Conservation (phyloP, 2,329 filamentous ascomycete species). For the Xylariaceae sp. region DNA sequence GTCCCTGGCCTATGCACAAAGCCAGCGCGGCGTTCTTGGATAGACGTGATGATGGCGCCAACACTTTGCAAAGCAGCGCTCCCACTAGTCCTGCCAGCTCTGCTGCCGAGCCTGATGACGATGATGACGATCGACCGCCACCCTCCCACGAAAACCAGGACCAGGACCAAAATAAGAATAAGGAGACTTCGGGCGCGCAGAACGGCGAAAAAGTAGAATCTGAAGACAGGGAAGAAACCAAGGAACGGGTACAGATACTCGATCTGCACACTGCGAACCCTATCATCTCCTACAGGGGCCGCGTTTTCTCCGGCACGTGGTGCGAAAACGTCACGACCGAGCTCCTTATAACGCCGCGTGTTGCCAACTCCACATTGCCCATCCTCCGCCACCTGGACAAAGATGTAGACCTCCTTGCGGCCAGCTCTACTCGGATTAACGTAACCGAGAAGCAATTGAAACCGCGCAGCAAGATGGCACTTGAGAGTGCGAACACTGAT, state of each 20-base stretch:
- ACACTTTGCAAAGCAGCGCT: conserved; percentile 9
- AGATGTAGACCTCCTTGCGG: conserved; percentile 66
- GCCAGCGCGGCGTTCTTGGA: conserved; percentile 24
- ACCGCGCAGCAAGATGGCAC: conserved; percentile 29
- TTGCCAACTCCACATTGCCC: conserved; percentile 38
- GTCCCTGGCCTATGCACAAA: conserved; percentile 44
- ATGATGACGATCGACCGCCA: conserved; percentile 20
- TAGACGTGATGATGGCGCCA: conserved; percentile 14
- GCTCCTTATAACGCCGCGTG: conserved; percentile 60
- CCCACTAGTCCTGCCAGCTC: conserved; percentile 16
- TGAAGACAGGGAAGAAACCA: conserved; percentile 20
- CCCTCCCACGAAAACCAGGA: conserved; percentile 13
- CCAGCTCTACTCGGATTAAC: conserved; percentile 63
- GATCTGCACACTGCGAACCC: conserved; percentile 73
- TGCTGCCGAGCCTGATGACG: conserved; percentile 21
- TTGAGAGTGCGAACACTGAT: conserved; percentile 31
- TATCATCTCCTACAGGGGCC: conserved; percentile 71
- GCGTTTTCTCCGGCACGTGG: conserved; percentile 77
- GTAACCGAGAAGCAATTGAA: conserved; percentile 59
- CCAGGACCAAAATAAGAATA: not conserved
- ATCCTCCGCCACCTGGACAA: conserved; percentile 47
- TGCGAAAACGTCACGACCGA: conserved; percentile 79
- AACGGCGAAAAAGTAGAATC: not conserved
- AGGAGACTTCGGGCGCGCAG: not conserved
- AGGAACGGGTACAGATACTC: conserved; percentile 67